Evolutionary conservation across 306 rosid genomes (phyloP), one percentile per base, ranked within the genome.

Genomic region (Vachellia collinsii): DNA sequence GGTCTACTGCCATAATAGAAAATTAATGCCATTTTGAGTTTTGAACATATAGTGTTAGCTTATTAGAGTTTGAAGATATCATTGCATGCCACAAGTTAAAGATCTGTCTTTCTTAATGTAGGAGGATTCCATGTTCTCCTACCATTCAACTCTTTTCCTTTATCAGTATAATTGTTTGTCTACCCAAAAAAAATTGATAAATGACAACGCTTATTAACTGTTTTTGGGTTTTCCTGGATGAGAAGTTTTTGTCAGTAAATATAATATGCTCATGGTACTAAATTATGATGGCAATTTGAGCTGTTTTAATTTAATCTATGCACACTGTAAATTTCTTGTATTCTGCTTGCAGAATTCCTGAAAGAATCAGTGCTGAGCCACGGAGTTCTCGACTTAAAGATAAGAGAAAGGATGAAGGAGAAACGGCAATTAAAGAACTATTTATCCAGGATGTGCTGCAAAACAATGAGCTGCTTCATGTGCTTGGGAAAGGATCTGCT

Each of bases 381-480:
- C 89, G 97, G 64, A 96, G 99, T 83, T 96, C 97, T 78, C 89
- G 98, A 65, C 94, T 96, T 76, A 96, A 92, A 85, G 97, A 93
- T 80, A 96, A 91, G 88, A 96, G 81, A 79, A 96, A 81, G 85
- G 86, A 94, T 75, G 99, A 96, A 92, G 98, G 99, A 72, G 99
- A 92, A 59, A 81, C 91, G 23, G 90, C 93, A 77, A 90, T 96
- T 70, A 96, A 96, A 85, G 97, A 94, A 86, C 81, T 89, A 68
- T 96, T 96, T 86, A 97, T 89, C 68, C 97, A 87, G 74, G 85
- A 89, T 65, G 90, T 93, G 29, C 69, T 88, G 56, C 89, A 82
- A 83, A 96, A 92, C 83, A 93, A 96, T 83, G 87, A 89, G 72
- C 77, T 96, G 84, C 98, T 96, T 86, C 93, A 90, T 71, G 72